A percentile compares a stretch with the other conserved stretches of the same genome.
Conservation (phyloP, 768 basidiomycete genomes). For the Suillus sp. region DNA sequence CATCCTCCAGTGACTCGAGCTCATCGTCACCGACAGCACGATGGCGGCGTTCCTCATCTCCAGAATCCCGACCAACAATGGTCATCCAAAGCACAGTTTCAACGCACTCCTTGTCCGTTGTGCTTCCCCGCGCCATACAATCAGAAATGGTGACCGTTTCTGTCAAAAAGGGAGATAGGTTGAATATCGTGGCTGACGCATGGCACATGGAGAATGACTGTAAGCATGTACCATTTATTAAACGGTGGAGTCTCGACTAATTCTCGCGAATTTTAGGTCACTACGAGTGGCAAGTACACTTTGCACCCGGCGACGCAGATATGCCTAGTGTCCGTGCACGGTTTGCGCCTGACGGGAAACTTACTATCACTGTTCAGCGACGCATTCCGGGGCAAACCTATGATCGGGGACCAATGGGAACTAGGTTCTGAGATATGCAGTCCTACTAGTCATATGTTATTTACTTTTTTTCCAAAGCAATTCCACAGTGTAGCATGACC, state of each 20-base stretch:
- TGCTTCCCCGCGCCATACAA: slow-evolving; percentile 48
- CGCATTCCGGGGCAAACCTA: slow-evolving; percentile 29
- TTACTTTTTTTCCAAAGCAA: neutral
- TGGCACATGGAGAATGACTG: slow-evolving; percentile 64
- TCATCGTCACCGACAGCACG: slow-evolving; percentile 34
- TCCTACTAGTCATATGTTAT: slow-evolving; percentile 3
- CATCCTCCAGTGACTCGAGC: slow-evolving; percentile 22
- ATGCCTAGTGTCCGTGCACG: slow-evolving; percentile 54
- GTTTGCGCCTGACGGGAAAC: slow-evolving; percentile 46
- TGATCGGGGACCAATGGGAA: slow-evolving; percentile 25
- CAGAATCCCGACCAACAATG: slow-evolving; percentile 46
- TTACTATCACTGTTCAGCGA: slow-evolving; percentile 49
- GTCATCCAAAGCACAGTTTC: slow-evolving; percentile 41
- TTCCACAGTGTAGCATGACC: neutral
- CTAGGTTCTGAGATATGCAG: slow-evolving; percentile 32
- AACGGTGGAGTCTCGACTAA: slow-evolving; percentile 3
- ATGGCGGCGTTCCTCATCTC: slow-evolving; percentile 32
- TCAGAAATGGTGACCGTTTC: slow-evolving; percentile 68
- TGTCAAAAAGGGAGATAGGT: slow-evolving; percentile 58
- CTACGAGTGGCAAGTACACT: slow-evolving; percentile 62
- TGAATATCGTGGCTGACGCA: slow-evolving; percentile 60
- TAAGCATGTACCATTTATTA: slow-evolving; percentile 36
- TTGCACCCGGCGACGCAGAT: slow-evolving; percentile 56
- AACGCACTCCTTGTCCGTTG: slow-evolving; percentile 49
- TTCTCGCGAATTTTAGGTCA: slow-evolving; percentile 42